Conservation (phyloP, 2,329 filamentous ascomycete genomes). For the Neocucurbitaria cava region DNA sequence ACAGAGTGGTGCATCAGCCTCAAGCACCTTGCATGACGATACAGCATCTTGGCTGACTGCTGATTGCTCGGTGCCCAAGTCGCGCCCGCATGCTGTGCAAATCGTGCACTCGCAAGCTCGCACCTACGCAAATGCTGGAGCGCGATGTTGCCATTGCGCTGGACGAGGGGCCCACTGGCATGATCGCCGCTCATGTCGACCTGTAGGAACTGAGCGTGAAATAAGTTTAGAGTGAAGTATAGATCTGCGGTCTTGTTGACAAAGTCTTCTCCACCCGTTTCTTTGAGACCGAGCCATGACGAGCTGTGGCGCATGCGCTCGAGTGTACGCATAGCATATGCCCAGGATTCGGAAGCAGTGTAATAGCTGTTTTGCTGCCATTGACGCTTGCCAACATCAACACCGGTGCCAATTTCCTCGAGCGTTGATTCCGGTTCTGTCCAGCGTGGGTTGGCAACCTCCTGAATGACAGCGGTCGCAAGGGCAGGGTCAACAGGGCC, state of each 20-base stretch:
- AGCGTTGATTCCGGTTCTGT: slow-evolving; percentile 30
- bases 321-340: slow-evolving; percentile 31
- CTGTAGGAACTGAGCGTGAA: slow-evolving; percentile 32
- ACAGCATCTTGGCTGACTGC: slow-evolving; percentile 34
- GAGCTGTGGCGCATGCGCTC: slow-evolving; percentile 38
- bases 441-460: slow-evolving; percentile 32
- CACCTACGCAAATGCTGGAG: slow-evolving; percentile 29
- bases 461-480: slow-evolving; percentile 15
- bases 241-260: slow-evolving; percentile 32
- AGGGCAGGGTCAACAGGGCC: slow-evolving; percentile 24
- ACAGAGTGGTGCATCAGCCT: slow-evolving; percentile 19
- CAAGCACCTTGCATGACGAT: slow-evolving; percentile 28
- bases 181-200: slow-evolving; percentile 27
- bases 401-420: slow-evolving; percentile 32
- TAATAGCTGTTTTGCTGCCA: slow-evolving; percentile 34
- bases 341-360: slow-evolving; percentile 28
- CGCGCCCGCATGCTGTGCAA: slow-evolving; percentile 31
- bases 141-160: slow-evolving; percentile 21
- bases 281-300: slow-evolving; percentile 27
- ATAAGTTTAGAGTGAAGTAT: slow-evolving; percentile 33
- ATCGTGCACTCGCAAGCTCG: slow-evolving; percentile 28
- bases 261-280: slow-evolving; percentile 29
- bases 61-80: slow-evolving; percentile 32
- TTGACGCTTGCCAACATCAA: slow-evolving; percentile 36
- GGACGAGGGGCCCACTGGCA: background rate